These are phyloP conservation scores for Agrocybe praecox DNA, from an alignment of 768 basidiomycete species.

Conservation along the genomic window DNA sequence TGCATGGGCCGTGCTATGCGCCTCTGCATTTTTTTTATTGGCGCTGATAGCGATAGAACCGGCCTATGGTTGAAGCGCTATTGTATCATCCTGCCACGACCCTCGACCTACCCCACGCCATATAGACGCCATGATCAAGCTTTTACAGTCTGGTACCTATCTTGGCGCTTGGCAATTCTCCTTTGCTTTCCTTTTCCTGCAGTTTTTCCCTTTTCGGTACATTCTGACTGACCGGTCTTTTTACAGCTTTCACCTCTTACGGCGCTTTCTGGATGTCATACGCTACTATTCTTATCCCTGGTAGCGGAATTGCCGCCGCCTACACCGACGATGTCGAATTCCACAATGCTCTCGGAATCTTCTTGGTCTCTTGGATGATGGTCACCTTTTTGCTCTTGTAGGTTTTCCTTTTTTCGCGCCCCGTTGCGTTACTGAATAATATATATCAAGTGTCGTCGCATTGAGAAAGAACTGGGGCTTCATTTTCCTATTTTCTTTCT, in stretches of 20 bases:
- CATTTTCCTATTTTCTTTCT: slow-evolving; percentile 37
- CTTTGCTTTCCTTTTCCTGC: not conserved
- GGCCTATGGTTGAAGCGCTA: not conserved
- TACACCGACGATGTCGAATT: slow-evolving; percentile 47
- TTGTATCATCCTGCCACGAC: not conserved
- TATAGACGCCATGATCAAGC: not conserved
- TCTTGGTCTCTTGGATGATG: slow-evolving; percentile 72
- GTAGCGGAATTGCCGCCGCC: slow-evolving; percentile 59
- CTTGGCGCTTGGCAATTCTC: not conserved
- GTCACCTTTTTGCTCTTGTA: slow-evolving; percentile 72
- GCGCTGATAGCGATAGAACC: too few relatives aligned
- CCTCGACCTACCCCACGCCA: not conserved
- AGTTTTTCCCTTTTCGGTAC: slow-evolving; percentile 1
- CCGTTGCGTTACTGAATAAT: too few relatives aligned
- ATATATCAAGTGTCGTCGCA: too few relatives aligned
- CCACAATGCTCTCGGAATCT: slow-evolving; percentile 66
- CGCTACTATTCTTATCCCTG: slow-evolving; percentile 71
- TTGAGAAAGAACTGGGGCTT: slow-evolving; percentile 42
- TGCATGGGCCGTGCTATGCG: not conserved
- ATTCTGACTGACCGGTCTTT: not conserved
- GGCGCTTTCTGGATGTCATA: slow-evolving; percentile 92
- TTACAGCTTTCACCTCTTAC: slow-evolving; percentile 75
- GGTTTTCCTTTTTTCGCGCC: slow-evolving; percentile 20
- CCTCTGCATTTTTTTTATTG: not conserved
- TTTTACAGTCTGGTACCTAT: not conserved